Evolutionary conservation across 192 early-diverging fungal species (phyloP).

Genomic region (Coemansia erecta): DNA sequence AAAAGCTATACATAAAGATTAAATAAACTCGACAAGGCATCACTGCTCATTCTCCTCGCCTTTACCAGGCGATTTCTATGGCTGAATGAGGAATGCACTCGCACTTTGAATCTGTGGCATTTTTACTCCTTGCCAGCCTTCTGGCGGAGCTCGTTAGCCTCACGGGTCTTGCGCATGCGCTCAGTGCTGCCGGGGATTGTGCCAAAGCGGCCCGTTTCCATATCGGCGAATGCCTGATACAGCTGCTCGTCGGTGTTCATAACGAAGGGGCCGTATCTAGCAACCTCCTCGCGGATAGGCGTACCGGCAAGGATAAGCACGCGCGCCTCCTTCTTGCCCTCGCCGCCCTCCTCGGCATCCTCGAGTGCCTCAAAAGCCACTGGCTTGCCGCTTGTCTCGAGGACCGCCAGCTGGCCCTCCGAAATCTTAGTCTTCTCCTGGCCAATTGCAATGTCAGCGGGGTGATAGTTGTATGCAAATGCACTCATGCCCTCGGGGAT

Average conservation of each 20-base stretch:
- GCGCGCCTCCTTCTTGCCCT: slow-evolving; percentile 49
- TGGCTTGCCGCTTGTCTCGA: slow-evolving; percentile 36
- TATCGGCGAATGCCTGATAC: slow-evolving; percentile 38
- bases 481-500: slow-evolving; percentile 54
- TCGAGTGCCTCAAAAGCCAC: slow-evolving; percentile 41
- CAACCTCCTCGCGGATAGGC: slow-evolving; percentile 59
- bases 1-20: too few species aligned
- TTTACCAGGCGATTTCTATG: neutral
- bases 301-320: slow-evolving; percentile 65
- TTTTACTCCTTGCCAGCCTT: slow-evolving; percentile 32
- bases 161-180: slow-evolving; percentile 48
- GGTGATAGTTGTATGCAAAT: slow-evolving; percentile 51
- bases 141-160: slow-evolving; percentile 38
- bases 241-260: slow-evolving; percentile 56
- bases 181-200: slow-evolving; percentile 47
- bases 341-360: slow-evolving; percentile 12
- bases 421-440: slow-evolving; percentile 38
- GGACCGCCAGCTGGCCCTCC: slow-evolving; percentile 40
- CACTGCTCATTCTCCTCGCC: neutral
- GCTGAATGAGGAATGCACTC: neutral
- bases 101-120: neutral
- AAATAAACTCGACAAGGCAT: neutral
- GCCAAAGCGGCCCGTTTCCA: slow-evolving; percentile 41
- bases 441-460: slow-evolving; percentile 31
- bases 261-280: slow-evolving; percentile 67